Evolutionary conservation across 139 green algal species (phyloP).

Genomic region (Tetratostichococcus sp.): DNA sequence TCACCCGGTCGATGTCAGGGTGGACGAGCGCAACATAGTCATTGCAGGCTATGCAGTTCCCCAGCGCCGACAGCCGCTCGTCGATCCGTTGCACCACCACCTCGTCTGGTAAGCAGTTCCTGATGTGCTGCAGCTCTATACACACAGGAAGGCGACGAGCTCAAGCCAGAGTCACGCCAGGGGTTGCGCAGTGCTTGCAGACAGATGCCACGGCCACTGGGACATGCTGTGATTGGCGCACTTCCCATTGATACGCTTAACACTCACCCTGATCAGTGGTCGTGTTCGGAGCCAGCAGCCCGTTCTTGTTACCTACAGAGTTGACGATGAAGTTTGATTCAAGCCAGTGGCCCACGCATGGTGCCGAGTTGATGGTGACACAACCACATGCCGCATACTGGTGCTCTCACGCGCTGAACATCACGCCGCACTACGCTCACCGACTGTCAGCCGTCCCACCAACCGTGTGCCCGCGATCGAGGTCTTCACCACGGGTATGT

Average conservation of each 20-base stretch:
- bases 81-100: slow-evolving; percentile 97
- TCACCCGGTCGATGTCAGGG: slow-evolving; percentile 91
- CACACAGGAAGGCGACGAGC: background rate
- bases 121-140: slow-evolving; percentile 93
- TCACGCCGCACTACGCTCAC: slow-evolving; percentile 3
- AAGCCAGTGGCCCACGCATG: no score
- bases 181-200: no score
- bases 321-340: background rate
- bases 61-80: slow-evolving; percentile 93
- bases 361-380: no score
- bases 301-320: slow-evolving; percentile 90
- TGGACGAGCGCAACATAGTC: slow-evolving; percentile 98
- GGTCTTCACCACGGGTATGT: slow-evolving; percentile 96
- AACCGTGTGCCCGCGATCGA: slow-evolving; percentile 91
- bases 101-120: slow-evolving; percentile 94
- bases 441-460: slow-evolving; percentile 85
- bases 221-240: no score
- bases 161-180: no score
- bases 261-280: slow-evolving; percentile 84
- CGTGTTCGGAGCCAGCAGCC: slow-evolving; percentile 92
- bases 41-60: slow-evolving; percentile 98
- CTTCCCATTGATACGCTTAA: background rate
- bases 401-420: no score
- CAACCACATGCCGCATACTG: no score
- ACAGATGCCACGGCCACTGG: no score